Evolutionary conservation across 306 rosid genomes (phyloP).

Genomic region (Ormosia emarginata): DNA sequence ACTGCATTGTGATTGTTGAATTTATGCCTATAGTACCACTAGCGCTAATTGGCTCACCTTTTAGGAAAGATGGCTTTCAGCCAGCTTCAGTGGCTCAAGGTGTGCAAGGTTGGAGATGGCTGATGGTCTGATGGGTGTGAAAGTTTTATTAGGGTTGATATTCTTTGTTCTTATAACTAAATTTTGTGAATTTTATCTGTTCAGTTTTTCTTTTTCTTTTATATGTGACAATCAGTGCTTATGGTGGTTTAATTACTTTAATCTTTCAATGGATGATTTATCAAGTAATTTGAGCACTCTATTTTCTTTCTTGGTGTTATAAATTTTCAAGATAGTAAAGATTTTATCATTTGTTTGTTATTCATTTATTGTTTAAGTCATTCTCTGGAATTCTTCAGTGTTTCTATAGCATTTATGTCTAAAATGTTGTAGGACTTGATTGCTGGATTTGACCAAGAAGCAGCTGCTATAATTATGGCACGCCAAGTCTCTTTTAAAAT

Average conservation of each 20-base stretch:
- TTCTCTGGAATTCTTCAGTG: neutral
- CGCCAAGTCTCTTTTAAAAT: constrained; percentile 95
- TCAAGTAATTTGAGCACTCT: constrained; percentile 3
- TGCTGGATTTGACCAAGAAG: constrained; percentile 99
- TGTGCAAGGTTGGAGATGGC: neutral
- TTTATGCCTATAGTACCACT: neutral
- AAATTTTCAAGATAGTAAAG: neutral
- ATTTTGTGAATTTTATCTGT: neutral
- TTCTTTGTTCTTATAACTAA: neutral
- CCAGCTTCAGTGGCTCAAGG: neutral
- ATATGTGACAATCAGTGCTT: neutral
- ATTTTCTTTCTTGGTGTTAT: neutral
- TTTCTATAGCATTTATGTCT: constrained; percentile 4
- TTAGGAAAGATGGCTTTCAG: neutral
- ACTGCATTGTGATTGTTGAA: neutral
- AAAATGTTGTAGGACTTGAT: constrained; percentile 66
- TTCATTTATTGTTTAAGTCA: neutral
- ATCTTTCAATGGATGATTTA: neutral
- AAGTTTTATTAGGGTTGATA: neutral
- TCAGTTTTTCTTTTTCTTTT: neutral
- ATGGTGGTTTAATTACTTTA: neutral
- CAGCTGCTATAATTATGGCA: constrained; percentile 97
- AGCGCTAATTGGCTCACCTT: neutral
- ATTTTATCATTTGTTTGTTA: neutral
- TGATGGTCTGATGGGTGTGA: neutral